These are phyloP conservation scores for Nelumbo lutea DNA, from an alignment of 164 flowering plant species.

Conservation along the genomic window DNA sequence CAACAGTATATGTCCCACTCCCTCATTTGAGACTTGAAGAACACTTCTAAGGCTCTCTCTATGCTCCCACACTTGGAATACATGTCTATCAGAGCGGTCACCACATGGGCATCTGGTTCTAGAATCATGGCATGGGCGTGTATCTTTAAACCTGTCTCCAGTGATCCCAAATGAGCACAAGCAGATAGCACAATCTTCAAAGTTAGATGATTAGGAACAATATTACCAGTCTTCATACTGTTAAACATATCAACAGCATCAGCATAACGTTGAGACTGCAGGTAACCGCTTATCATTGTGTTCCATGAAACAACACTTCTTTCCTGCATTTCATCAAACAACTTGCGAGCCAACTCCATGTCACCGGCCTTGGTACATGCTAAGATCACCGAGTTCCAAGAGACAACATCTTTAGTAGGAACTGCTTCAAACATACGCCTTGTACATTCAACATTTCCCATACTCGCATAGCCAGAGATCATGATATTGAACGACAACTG, in stretches of 20 bases:
- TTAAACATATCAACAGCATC: constrained; percentile 26
- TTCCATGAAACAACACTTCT: constrained; percentile 39
- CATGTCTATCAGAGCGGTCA: constrained; percentile 32
- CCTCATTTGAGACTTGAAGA: constrained; percentile 27
- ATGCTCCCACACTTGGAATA: constrained; percentile 43
- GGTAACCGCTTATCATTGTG: constrained; percentile 29
- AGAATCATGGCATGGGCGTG: constrained; percentile 23
- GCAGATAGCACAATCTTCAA: constrained; percentile 28
- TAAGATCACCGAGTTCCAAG: constrained; percentile 44
- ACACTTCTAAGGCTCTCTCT: constrained; percentile 24
- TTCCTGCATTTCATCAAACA: constrained; percentile 29
- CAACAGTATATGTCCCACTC: constrained; percentile 36
- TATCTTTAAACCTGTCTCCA: constrained; percentile 21
- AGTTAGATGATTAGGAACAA: constrained; percentile 26
- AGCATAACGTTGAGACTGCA: constrained; percentile 9
- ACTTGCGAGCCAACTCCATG: constrained; percentile 21
- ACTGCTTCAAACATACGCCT: constrained; percentile 22
- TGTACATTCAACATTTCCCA: constrained; percentile 17
- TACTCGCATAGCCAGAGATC: constrained; percentile 32
- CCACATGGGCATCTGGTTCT: constrained; percentile 18
- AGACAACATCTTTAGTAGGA: constrained; percentile 29
- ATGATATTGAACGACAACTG: constrained; percentile 27
- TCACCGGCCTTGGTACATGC: constrained; percentile 21
- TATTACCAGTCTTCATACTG: constrained; percentile 17
- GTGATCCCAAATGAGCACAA: constrained; percentile 27